These are phyloP conservation scores for Gleditsia sinensis DNA, from an alignment of 306 rosid genomes.

Conservation along the genomic window DNA sequence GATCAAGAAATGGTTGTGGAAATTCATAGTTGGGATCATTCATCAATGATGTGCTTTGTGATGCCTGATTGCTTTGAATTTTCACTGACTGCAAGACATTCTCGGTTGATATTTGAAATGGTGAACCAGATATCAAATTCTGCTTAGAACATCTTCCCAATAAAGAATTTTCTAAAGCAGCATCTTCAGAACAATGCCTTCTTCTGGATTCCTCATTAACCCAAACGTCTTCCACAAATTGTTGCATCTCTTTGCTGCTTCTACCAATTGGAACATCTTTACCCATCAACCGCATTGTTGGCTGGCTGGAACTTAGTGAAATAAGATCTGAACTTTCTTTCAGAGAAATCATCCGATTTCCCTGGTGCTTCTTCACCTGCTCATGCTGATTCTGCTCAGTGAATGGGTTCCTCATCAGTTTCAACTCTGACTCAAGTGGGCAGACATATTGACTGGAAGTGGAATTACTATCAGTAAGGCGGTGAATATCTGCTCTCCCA, in stretches of 20 bases:
- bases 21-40: conserved; percentile 39
- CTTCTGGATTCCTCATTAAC: conserved; percentile 50
- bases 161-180: conserved; percentile 32
- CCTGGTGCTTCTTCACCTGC: conserved; percentile 41
- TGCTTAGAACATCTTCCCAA: conserved; percentile 41
- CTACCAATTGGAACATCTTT: conserved; percentile 79
- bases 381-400: conserved; percentile 47
- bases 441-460: conserved; percentile 37
- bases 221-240: conserved; percentile 52
- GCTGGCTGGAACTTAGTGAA: conserved; percentile 47
- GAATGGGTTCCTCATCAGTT: conserved; percentile 37
- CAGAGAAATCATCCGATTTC: conserved; percentile 39
- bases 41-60: conserved; percentile 28
- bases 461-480: conserved; percentile 47
- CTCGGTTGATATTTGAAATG: conserved; percentile 38
- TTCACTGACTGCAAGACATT: conserved; percentile 35
- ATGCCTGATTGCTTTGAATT: conserved; percentile 34
- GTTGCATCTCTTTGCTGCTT: conserved; percentile 53
- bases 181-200: conserved; percentile 41
- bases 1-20: conserved; percentile 31
- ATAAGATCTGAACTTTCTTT: conserved; percentile 43
- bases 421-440: conserved; percentile 47
- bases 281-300: conserved; percentile 83
- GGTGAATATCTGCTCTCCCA: conserved; percentile 44
- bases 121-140: conserved; percentile 39